Percentiles rank a stretch among this genome's conserved stretches.
These are phyloP conservation scores for Rugosomyces carneus DNA, from an alignment of 1,284 basidiomycete genomes.

Conservation along the genomic window DNA sequence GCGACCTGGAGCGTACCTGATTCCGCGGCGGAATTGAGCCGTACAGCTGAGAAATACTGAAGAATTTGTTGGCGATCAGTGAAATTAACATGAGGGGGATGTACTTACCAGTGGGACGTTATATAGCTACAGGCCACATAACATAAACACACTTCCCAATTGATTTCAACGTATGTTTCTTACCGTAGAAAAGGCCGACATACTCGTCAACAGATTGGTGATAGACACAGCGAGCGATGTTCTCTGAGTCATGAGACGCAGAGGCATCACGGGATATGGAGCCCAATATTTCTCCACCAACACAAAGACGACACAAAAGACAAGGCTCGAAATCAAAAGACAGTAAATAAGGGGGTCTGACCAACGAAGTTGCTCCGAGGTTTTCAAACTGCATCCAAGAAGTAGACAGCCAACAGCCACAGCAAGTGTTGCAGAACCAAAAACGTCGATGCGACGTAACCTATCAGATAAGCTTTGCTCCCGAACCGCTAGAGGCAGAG, in stretches of 20 bases:
- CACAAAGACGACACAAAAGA: slow-evolving; percentile 58
- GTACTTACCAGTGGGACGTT: slow-evolving; percentile 69
- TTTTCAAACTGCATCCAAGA: slow-evolving; percentile 74
- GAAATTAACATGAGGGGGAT: background rate
- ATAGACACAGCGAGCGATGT: slow-evolving; percentile 79
- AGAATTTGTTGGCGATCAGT: slow-evolving; percentile 2
- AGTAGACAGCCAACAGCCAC: slow-evolving; percentile 68
- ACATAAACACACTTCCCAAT: slow-evolving; percentile 3
- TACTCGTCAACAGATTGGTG: slow-evolving; percentile 72
- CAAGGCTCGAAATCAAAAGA: slow-evolving; percentile 50
- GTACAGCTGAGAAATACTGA: slow-evolving; percentile 83
- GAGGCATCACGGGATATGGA: slow-evolving; percentile 80
- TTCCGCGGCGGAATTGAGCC: slow-evolving; percentile 61
- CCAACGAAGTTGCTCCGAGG: slow-evolving; percentile 78
- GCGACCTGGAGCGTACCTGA: slow-evolving; percentile 47
- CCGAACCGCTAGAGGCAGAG: slow-evolving; percentile 53
- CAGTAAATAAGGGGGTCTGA: slow-evolving; percentile 62
- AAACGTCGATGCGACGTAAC: slow-evolving; percentile 73
- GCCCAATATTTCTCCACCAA: slow-evolving; percentile 70
- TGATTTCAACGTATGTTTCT: slow-evolving; percentile 23
- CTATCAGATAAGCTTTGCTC: slow-evolving; percentile 56
- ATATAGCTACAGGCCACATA: slow-evolving; percentile 54
- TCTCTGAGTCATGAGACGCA: slow-evolving; percentile 66
- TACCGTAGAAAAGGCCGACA: slow-evolving; percentile 77
- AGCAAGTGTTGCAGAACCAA: slow-evolving; percentile 78